Evolutionary conservation across 2,329 filamentous ascomycete species (phyloP), one percentile per base, ranked within the genome.

Genomic region (Exophiala calicioides): DNA sequence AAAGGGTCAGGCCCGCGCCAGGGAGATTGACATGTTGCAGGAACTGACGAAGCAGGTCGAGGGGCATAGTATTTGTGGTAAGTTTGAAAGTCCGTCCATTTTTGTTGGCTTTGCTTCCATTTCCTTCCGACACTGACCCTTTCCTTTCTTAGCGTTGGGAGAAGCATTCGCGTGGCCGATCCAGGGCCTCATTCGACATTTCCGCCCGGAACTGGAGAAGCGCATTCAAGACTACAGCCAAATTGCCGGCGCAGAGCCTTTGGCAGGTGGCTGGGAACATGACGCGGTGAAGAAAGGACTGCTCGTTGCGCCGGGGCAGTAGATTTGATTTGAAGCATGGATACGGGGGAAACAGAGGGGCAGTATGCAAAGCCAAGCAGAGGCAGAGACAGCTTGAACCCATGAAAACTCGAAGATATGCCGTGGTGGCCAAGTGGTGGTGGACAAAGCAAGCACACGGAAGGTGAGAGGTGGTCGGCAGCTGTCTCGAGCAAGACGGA

Each of bases 11-110:
- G 93, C 88, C 51, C 84, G 88, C 54, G 83, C 85, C 70, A 81
- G 93, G 52, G 93, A 98, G 74, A 98, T 98, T 68, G 93, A 98
- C 69, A 98, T 98, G 93, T 81, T 98, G 59, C 93, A 96, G 76
- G 93, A 98, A 77, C 76, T 98, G 60, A 98, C 93, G 55, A 98
- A 98, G 80, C 93, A 98, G 75, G 93, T 98, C 53, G 93, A 98
- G 76, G 93, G 93, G 8, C 93, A 98, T 77, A 97, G 93, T 36
- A 98, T 98, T 64, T 98, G 93, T 72, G 93, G 84, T 86, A 80
- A 66, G 82, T n/a, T n/a, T n/a, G n/a, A n/a, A n/a, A n/a, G n/a
- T n/a, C n/a, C n/a, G n/a, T 76, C 24, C 19, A 34, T 9, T 35
- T 16, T n/a, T 34, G 19, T 8, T 13, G 26, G 8, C 9, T 21